These are phyloP conservation scores for Kitagawia praeruptora DNA, from an alignment of 129 eudicot genomes.

Conservation along the genomic window DNA sequence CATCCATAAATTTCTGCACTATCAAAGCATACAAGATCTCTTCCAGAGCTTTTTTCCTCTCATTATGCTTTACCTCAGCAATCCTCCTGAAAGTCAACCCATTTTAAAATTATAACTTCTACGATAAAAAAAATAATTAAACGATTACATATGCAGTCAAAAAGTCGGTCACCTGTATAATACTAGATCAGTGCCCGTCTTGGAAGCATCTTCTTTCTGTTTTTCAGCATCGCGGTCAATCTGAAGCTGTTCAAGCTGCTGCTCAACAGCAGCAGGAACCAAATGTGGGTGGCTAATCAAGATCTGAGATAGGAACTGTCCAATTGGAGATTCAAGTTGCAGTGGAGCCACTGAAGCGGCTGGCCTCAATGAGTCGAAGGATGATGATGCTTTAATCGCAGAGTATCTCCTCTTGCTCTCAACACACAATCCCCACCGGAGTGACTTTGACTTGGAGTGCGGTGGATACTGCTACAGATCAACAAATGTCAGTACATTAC, in stretches of 20 bases:
- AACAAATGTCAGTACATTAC: neutral
- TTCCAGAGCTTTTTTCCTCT: slow-evolving; percentile 64
- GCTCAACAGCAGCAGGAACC: slow-evolving; percentile 92
- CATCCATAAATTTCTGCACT: slow-evolving; percentile 93
- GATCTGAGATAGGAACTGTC: slow-evolving; percentile 85
- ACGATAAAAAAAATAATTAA: neutral
- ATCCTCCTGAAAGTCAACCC: slow-evolving; percentile 82
- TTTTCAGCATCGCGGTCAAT: slow-evolving; percentile 70
- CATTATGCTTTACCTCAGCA: slow-evolving; percentile 89
- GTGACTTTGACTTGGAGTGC: slow-evolving; percentile 22
- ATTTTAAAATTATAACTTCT: slow-evolving; percentile 38
- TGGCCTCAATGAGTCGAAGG: slow-evolving; percentile 50
- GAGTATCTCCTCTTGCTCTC: slow-evolving; percentile 37
- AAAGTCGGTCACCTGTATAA: slow-evolving; percentile 49
- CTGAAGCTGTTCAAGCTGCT: slow-evolving; percentile 94
- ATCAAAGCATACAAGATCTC: slow-evolving; percentile 85
- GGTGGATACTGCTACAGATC: slow-evolving; percentile 32
- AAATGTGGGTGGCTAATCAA: slow-evolving; percentile 85
- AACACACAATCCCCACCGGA: slow-evolving; percentile 21
- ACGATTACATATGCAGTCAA: slow-evolving; percentile 63
- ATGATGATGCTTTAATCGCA: slow-evolving; percentile 56
- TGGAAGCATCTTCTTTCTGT: slow-evolving; percentile 64
- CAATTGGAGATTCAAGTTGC: slow-evolving; percentile 82
- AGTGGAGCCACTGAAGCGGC: slow-evolving; percentile 82
- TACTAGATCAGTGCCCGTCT: slow-evolving; percentile 70